These are phyloP conservation scores for Boletales sp. DNA, from an alignment of 768 basidiomycete genomes.

Conservation along the genomic window DNA sequence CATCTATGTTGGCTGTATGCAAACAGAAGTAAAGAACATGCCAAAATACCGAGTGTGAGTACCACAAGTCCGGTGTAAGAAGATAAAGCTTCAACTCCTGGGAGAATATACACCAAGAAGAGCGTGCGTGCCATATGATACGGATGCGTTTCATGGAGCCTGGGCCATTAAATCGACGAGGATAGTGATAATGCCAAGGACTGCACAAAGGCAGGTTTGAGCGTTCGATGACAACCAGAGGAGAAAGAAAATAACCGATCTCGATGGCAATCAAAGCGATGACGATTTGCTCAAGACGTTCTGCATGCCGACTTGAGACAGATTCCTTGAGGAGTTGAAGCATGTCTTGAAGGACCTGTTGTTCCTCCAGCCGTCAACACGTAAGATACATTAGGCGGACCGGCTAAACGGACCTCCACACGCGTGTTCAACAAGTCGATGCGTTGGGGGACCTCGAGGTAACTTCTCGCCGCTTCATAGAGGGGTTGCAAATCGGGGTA, in stretches of 20 bases:
- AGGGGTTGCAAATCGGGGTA: conserved; percentile 94
- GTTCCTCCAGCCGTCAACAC: conserved; percentile 1
- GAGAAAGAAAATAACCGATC: conserved; percentile 48
- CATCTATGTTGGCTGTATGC: background rate
- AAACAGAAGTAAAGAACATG: background rate
- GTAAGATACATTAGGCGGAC: background rate
- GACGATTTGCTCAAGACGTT: conserved; percentile 89
- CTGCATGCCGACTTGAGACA: conserved; percentile 86
- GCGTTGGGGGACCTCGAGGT: conserved; percentile 92
- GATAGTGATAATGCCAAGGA: conserved; percentile 88
- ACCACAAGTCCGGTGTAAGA: conserved; percentile 5
- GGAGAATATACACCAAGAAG: conserved; percentile 1
- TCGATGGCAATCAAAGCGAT: conserved; percentile 88
- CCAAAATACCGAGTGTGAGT: conserved; percentile 4
- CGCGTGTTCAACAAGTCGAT: conserved; percentile 91
- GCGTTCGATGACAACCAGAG: background rate
- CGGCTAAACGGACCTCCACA: conserved; percentile 64
- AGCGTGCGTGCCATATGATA: conserved; percentile 3
- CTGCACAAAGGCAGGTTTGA: conserved; percentile 32
- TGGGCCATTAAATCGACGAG: conserved; percentile 77
- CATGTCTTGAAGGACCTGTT: conserved; percentile 93
- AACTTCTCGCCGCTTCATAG: conserved; percentile 90
- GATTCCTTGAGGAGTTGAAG: conserved; percentile 92
- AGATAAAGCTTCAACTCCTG: conserved; percentile 3
- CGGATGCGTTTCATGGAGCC: conserved; percentile 4